These are phyloP conservation scores for Ophiorrhiza pumila DNA, from an alignment of 257 asterid species.

Conservation along the genomic window DNA sequence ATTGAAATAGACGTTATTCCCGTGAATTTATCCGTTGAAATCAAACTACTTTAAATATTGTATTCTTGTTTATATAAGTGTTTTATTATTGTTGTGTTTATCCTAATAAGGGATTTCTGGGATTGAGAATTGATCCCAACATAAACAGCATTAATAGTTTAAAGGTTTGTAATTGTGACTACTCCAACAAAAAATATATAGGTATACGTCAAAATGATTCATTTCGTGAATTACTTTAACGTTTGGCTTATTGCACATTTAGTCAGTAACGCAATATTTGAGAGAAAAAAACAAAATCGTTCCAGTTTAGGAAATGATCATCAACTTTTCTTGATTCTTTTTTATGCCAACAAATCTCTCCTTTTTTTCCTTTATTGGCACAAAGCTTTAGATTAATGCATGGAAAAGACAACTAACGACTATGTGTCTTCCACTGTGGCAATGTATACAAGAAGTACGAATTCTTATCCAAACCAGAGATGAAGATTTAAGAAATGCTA, in stretches of 20 bases:
- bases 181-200: too few relatives aligned
- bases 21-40: too few relatives aligned
- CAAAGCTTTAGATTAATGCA: background rate
- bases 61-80: too few relatives aligned
- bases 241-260: background rate
- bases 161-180: too few relatives aligned
- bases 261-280: background rate
- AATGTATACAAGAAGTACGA: background rate
- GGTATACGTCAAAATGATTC: too few relatives aligned
- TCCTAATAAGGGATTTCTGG: too few relatives aligned
- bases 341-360: background rate
- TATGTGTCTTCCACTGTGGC: slow-evolving; percentile 17
- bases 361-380: background rate
- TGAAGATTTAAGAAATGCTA: background rate
- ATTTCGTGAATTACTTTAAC: background rate
- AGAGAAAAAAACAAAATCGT: background rate
- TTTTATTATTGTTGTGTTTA: too few relatives aligned
- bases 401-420: background rate
- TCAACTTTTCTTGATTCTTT: background rate
- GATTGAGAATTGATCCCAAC: too few relatives aligned
- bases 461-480: slow-evolving; percentile 17
- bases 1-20: too few relatives aligned
- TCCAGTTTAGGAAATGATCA: background rate
- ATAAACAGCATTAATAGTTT: too few relatives aligned
- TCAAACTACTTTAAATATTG: too few relatives aligned